Conservation (phyloP, 2,329 filamentous ascomycete genomes). For the Triangularia verruculosa region DNA sequence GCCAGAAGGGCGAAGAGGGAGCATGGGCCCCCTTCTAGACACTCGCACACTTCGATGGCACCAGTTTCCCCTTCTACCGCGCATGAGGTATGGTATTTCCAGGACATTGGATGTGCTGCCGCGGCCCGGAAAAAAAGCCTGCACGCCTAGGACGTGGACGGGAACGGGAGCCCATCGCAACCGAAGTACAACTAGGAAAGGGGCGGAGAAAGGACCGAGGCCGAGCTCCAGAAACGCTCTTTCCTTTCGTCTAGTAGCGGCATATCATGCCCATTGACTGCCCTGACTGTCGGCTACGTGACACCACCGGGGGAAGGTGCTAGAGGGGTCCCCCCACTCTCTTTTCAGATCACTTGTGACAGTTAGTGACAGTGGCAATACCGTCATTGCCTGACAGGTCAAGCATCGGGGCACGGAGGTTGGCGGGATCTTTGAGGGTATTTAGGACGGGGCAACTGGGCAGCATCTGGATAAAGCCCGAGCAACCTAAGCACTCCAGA, state of each 20-base stretch:
- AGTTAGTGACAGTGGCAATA: background rate
- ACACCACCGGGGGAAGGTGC: background rate
- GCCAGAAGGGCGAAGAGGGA: background rate
- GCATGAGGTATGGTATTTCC: background rate
- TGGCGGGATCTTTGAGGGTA: background rate
- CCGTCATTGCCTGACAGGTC: background rate
- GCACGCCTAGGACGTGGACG: background rate
- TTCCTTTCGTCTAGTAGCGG: background rate
- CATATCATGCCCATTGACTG: background rate
- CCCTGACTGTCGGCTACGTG: background rate
- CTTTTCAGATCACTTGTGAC: background rate
- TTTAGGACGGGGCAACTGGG: background rate
- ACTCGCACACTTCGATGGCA: background rate
- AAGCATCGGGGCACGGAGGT: no score
- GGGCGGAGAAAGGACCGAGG: background rate
- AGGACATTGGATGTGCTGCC: background rate
- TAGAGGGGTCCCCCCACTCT: background rate
- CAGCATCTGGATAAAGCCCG: no score
- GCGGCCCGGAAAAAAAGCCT: background rate
- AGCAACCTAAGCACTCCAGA: no score
- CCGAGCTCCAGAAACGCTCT: background rate
- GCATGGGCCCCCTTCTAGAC: background rate
- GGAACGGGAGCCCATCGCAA: conserved; percentile 5
- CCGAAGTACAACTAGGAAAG: conserved; percentile 9
- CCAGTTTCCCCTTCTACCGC: background rate